Evolutionary conservation across 257 asterid species (phyloP).

Genomic region (Solanum ahanhuiri): DNA sequence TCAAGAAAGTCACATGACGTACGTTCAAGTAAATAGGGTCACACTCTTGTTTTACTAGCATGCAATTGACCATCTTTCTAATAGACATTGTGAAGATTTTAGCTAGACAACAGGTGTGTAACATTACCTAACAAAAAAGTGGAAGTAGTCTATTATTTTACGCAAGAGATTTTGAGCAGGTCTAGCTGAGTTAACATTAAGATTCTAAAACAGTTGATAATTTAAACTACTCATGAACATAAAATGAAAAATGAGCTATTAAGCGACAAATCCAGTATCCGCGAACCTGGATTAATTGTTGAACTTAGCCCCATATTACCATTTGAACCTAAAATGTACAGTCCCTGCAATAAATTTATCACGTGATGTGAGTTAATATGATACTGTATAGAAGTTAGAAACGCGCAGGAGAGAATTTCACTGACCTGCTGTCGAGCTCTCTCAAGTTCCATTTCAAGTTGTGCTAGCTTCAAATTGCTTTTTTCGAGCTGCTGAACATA

Average conservation of each 20-base stretch:
- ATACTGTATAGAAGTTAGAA: neutral
- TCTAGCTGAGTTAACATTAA: neutral
- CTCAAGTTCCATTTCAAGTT: constrained; percentile 70
- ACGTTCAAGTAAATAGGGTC: neutral
- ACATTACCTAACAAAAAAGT: neutral
- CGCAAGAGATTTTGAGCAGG: neutral
- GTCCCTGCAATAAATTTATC: constrained; percentile 32
- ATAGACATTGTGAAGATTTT: neutral
- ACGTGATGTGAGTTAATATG: neutral
- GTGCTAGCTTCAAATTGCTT: constrained; percentile 80
- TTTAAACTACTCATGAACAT: neutral
- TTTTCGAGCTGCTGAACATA: constrained; percentile 85
- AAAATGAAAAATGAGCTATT: neutral
- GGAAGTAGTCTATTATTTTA: neutral
- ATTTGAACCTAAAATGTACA: constrained; percentile 39
- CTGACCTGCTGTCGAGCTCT: constrained; percentile 70
- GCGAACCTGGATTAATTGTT: constrained; percentile 46
- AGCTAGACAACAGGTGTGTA: neutral
- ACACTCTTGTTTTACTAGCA: neutral
- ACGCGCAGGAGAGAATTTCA: neutral
- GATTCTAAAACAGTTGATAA: neutral
- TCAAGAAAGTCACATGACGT: neutral
- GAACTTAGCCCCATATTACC: constrained; percentile 43
- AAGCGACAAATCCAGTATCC: neutral
- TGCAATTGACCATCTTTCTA: neutral